phyloP scores from a whole-genome alignment of 164 flowering plant genomes.

The Nymphaea colorata region DNA sequence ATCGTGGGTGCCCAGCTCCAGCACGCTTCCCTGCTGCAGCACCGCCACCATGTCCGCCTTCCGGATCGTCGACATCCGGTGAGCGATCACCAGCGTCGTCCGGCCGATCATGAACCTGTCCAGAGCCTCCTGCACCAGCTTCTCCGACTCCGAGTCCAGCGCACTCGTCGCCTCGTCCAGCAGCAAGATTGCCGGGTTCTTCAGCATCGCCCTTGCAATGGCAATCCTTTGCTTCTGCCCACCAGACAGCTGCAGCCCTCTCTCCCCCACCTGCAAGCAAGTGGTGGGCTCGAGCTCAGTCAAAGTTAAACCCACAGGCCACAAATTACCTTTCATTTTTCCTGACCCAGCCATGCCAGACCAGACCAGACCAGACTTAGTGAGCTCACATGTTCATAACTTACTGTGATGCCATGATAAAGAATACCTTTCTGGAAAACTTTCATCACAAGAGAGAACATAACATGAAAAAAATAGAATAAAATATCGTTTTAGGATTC shows the following conservation, averaged over 20 bases:
- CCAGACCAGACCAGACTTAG: too few species aligned
- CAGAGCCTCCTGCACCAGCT: constrained; percentile 91
- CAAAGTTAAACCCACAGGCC: too few species aligned
- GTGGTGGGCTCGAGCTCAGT: too few species aligned
- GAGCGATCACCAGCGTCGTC: constrained; percentile 94
- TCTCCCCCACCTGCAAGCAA: constrained; percentile 84
- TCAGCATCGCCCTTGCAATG: constrained; percentile 95
- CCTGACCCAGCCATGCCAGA: too few species aligned
- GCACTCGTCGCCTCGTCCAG: constrained; percentile 99
- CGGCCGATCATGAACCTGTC: constrained; percentile 97
- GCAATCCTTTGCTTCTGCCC: constrained; percentile 99
- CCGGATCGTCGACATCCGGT: constrained; percentile 90
- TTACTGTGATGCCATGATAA: too few species aligned
- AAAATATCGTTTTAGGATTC: too few species aligned
- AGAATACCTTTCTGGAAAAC: too few species aligned
- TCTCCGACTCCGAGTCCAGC: constrained; percentile 90
- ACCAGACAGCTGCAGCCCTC: constrained; percentile 94
- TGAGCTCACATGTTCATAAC: too few species aligned
- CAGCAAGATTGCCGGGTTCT: constrained; percentile 89
- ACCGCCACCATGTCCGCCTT: constrained; percentile 96
- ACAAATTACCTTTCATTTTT: too few species aligned
- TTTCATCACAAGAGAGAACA: too few species aligned
- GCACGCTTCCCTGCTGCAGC: constrained; percentile 82
- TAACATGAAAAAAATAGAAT: too few species aligned
- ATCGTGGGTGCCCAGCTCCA: constrained; percentile 84